Base-by-base conservation (phyloP, 1,139 yeast genomes). In the Zygosaccharomyces sapae region DNA sequence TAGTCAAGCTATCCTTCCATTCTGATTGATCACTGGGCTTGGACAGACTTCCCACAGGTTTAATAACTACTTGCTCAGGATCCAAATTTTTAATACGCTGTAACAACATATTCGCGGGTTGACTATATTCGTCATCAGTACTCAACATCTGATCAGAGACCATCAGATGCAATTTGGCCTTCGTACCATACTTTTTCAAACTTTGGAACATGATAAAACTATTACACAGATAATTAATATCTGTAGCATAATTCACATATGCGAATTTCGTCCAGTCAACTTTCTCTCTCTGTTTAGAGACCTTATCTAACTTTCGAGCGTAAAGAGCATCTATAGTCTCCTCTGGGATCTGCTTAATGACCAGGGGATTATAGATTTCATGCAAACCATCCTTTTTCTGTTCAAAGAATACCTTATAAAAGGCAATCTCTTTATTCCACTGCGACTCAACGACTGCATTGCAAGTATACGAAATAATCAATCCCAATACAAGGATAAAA, bases 1-100 rank as follows among this genome's bases (percentile, higher is more conserved):
- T 80, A 0, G 84, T 79, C 52, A 77, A 75, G 41, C 82, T 76
- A 6, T 73, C 69, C 2, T 68, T 57, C 85, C 85, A 80, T 35
- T 69, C 60, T 5, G 68, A 53, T 2, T 49, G 50, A 39, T 63
- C 65, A 2, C 45, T 30, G 3, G 55, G 55, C 44, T 63, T 67
- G 8, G 51, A 55, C 9, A 61, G 59, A 39, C 49, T 55, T 3
- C 64, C 62, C 1, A 68, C 54, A 13, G 46, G 43, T 38, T 57
- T 62, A 38, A 70, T 57, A 5, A 61, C 48, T 5, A 67, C 61
- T 37, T 59, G 58, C 4, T 56, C 49, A 2, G 59, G 52, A 37
- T 57, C 57, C n/a, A 61, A 51, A 2, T 43, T 38, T 33, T 42
- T 48, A 33, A 54, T 49, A 19, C 50, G 53, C 4, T 46, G 49